These are phyloP conservation scores for Tetrahymena thermophila DNA, from an alignment of 73 alveolate genomes.

Conservation along the genomic window DNA sequence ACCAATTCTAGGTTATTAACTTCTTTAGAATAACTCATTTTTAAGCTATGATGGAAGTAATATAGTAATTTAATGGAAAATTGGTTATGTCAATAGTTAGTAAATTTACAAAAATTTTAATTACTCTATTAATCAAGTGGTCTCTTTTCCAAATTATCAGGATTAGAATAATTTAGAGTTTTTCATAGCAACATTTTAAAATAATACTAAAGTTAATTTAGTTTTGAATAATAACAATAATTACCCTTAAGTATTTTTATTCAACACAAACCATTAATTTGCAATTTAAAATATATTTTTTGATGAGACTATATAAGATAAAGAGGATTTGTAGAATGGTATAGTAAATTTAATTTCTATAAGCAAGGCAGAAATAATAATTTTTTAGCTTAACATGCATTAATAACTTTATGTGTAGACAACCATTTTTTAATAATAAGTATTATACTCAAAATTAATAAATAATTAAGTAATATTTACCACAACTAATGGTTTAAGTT, in stretches of 20 bases:
- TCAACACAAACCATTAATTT: background rate
- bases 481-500: background rate
- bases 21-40: background rate
- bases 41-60: background rate
- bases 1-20: background rate
- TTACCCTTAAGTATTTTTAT: background rate
- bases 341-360: background rate
- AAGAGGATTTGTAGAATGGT: background rate
- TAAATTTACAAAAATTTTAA: background rate
- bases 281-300: background rate
- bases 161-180: background rate
- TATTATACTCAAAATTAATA: background rate
- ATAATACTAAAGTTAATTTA: background rate
- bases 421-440: background rate
- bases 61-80: background rate
- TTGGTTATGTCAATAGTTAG: background rate
- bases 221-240: background rate
- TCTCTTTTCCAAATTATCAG: background rate
- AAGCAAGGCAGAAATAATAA: background rate
- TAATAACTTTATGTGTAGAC: background rate
- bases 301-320: background rate
- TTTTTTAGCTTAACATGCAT: background rate
- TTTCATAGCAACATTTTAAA: background rate
- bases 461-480: background rate
- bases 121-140: background rate